These are phyloP conservation scores for Phytophthora macrochlamydospora DNA, from an alignment of 352 stramenopile species.

Conservation along the genomic window DNA sequence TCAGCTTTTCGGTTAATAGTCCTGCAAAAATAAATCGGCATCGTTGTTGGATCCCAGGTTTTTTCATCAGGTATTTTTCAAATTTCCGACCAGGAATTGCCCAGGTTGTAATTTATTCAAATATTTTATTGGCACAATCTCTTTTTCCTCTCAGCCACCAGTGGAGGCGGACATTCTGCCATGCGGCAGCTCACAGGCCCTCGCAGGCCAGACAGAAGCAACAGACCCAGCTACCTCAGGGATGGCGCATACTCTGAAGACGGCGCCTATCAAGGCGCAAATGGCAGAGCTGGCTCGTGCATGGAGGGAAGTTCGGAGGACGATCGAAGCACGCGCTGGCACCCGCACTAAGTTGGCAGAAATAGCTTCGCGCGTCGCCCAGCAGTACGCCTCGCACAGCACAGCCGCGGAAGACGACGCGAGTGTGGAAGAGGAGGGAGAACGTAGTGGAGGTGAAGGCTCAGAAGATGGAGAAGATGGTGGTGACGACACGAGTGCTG, in stretches of 20 bases:
- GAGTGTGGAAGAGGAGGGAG: background rate
- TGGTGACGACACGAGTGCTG: background rate
- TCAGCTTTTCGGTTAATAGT: no score
- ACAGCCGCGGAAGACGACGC: background rate
- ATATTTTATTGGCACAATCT: background rate
- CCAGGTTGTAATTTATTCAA: background rate
- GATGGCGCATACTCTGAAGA: background rate
- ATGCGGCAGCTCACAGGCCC: background rate
- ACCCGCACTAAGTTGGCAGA: background rate
- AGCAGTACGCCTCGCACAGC: background rate
- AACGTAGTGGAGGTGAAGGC: background rate
- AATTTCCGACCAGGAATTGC: background rate
- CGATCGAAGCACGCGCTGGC: background rate
- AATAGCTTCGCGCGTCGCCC: background rate
- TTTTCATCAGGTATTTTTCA: background rate
- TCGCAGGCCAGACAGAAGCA: background rate
- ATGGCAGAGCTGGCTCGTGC: background rate
- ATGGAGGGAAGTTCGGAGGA: background rate
- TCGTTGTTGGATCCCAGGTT: background rate
- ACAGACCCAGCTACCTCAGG: background rate
- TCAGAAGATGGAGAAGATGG: background rate
- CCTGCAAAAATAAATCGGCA: no score
- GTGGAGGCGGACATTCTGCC: background rate
- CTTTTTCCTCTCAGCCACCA: background rate
- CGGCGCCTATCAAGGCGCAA: background rate